Base-by-base conservation (phyloP, 306 rosid species). In the Cicer bijugum region DNA sequence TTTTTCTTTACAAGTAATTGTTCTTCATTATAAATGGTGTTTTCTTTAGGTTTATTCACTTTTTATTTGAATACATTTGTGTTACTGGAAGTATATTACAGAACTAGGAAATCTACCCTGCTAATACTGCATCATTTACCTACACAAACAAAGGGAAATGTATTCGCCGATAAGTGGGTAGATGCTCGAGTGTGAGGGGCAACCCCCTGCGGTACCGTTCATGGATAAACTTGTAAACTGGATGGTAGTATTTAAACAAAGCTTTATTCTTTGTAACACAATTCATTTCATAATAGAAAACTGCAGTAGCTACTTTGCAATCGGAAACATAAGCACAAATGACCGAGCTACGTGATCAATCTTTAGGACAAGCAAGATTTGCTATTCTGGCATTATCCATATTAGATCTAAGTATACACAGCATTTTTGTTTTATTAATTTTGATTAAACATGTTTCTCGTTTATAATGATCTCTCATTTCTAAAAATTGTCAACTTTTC, bases 51-150 rank as follows among this genome's bases (percentile, higher is more conserved):
- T 28, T 59, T 28, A 28, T 51, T 9, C 9, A n/a, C 10, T 16
- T 28, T 45, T 39, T 12, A 16, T 64, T 62, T 62, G 16, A 63
- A 50, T 51, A 53, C 55, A 40, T 75, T 39, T 20, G 35, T 72
- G 53, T 64, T 17, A 8, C 51, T 50, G 28, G 55, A 50, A 17
- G 78, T 16, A 10, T 47, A 47, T 37, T 16, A 37, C 57, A 78
- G 33, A 71, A 62, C 43, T 14, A 61, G 58, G 20, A 48, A 58
- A 77, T 11, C 52, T 51, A 56, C 35, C 51, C 62, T 75, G 59
- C 4, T 4, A 28, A 28, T 28, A 28, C 33, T 63, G 23, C 33
- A 20, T 14, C 45, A 50, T 38, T 38, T 48, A 19, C 16, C 55
- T 44, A 8, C 6, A 11, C 63, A 52, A 75, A 51, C 33, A 11